phyloP scores from a whole-genome alignment of 2,329 filamentous ascomycete genomes.

The Hypoxylon sp. region DNA sequence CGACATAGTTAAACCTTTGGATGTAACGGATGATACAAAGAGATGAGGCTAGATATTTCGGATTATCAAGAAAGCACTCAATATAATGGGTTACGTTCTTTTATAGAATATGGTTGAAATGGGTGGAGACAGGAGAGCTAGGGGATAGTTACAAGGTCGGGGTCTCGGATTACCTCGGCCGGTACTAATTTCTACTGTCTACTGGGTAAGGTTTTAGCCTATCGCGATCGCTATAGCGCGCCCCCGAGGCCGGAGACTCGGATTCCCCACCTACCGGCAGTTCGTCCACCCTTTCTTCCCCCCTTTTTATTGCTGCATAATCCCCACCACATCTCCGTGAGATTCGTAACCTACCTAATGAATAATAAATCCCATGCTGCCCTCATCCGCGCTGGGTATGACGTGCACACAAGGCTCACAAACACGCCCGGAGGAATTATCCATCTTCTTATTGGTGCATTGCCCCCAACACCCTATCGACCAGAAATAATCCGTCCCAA shows the following conservation, averaged over 20 bases:
- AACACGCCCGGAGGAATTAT: neutral
- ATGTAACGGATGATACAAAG: neutral
- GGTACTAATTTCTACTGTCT: constrained; percentile 11
- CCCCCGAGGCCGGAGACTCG: constrained; percentile 39
- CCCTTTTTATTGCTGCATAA: constrained; percentile 14
- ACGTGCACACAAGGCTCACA: constrained; percentile 14
- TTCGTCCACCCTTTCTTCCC: constrained; percentile 21
- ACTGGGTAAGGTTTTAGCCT: constrained; percentile 41
- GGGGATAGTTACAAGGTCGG: constrained; percentile 25
- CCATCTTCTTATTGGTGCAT: constrained; percentile 13
- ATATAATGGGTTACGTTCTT: constrained; percentile 22
- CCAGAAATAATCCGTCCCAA: neutral
- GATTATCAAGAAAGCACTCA: constrained; percentile 1
- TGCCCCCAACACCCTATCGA: neutral
- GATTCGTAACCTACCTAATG: constrained; percentile 12
- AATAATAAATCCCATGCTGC: constrained; percentile 27
- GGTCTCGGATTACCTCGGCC: constrained; percentile 37
- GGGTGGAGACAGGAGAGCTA: constrained; percentile 7
- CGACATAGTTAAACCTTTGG: constrained; percentile 27
- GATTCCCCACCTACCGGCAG: constrained; percentile 40
- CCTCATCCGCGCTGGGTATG: constrained; percentile 23
- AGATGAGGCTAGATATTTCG: neutral
- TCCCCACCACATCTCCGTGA: constrained; percentile 15
- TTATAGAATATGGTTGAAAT: constrained; percentile 13
- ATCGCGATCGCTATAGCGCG: constrained; percentile 27